Conservation (phyloP, 2,329 filamentous ascomycete species). For the Monosporascus sp. region DNA sequence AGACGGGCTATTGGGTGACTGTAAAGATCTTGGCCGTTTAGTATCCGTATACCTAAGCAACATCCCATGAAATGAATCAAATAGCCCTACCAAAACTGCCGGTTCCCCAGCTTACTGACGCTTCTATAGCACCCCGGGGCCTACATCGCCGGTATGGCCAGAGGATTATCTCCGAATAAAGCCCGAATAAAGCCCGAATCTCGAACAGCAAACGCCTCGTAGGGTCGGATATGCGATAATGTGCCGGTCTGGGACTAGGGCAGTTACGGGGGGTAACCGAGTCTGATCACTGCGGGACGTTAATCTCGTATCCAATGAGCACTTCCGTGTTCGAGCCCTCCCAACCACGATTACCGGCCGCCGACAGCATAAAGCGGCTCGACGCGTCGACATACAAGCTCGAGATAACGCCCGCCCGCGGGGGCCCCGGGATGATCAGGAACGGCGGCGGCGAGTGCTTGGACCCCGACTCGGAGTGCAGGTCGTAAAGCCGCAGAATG, state of each 20-base stretch:
- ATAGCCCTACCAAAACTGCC: too few species aligned
- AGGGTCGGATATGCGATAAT: too few species aligned
- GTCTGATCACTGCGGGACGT: conserved; percentile 26
- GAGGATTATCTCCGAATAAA: too few species aligned
- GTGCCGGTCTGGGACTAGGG: not conserved
- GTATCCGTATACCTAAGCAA: too few species aligned
- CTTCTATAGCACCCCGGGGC: too few species aligned
- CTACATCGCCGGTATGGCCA: too few species aligned
- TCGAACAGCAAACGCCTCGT: too few species aligned
- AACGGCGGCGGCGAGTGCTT: conserved; percentile 85
- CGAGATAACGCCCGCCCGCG: conserved; percentile 78
- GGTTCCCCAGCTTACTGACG: too few species aligned
- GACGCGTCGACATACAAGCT: conserved; percentile 83
- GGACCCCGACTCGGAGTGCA: conserved; percentile 58
- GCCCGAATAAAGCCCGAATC: too few species aligned
- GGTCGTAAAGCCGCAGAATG: conserved; percentile 87
- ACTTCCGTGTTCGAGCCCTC: conserved; percentile 88
- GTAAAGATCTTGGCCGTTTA: too few species aligned
- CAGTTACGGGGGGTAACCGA: not conserved
- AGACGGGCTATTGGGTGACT: too few species aligned
- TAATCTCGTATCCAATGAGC: conserved; percentile 89
- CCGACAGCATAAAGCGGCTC: conserved; percentile 85
- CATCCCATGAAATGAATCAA: too few species aligned
- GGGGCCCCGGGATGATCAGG: conserved; percentile 87
- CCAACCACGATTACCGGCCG: conserved; percentile 90